phyloP scores from a whole-genome alignment of 352 stramenopile species.

The Phytophthora pisi region DNA sequence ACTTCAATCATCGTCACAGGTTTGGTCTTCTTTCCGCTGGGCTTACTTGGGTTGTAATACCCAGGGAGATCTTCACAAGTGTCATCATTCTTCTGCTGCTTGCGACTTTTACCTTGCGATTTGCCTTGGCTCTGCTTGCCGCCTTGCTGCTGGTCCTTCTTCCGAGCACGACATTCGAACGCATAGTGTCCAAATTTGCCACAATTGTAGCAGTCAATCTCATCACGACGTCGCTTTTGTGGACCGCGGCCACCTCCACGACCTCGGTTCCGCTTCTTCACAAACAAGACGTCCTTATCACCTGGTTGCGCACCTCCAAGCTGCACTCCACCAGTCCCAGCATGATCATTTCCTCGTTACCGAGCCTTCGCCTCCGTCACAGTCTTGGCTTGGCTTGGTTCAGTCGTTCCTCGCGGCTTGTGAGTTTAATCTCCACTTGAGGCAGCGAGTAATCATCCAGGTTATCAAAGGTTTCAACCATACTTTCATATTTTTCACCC shows the following conservation, averaged over 20 bases:
- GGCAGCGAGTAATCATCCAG: constrained; percentile 8
- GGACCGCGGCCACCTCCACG: too few relatives aligned
- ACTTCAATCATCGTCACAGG: constrained; percentile 12
- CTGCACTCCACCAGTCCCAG: too few relatives aligned
- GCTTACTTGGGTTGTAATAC: constrained; percentile 10
- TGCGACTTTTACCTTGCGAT: not conserved
- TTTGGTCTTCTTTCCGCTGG: constrained; percentile 6
- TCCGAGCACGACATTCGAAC: not conserved
- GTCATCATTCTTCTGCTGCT: not conserved
- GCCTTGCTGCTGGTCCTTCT: not conserved
- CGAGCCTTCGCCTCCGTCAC: constrained; percentile 1
- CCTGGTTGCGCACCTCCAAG: not conserved
- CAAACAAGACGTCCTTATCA: not conserved
- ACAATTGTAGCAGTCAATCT: too few relatives aligned
- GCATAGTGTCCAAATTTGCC: too few relatives aligned
- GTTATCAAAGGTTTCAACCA: constrained; percentile 8
- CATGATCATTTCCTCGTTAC: not conserved
- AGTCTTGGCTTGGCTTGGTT: constrained; percentile 3
- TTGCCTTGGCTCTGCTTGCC: not conserved
- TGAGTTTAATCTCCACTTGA: constrained; percentile 12
- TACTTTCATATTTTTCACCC: not conserved
- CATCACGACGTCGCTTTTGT: too few relatives aligned
- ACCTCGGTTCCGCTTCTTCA: too few relatives aligned
- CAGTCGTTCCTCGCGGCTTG: constrained; percentile 1
- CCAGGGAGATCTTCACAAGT: constrained; percentile 3